Conservation (phyloP, 192 early-diverging fungal species). For the Backusella luteola region DNA sequence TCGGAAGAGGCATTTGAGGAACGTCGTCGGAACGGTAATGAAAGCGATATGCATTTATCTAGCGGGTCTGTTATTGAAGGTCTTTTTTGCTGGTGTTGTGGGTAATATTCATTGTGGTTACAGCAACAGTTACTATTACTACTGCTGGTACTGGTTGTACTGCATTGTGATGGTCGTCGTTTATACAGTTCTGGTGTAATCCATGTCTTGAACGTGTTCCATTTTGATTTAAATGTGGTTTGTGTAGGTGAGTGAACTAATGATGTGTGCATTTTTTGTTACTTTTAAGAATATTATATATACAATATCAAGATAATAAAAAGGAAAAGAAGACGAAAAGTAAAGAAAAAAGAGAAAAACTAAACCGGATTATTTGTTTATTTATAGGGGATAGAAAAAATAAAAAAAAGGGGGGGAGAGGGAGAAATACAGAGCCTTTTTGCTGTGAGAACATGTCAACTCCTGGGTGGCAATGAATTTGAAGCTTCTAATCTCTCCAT, state of each 20-base stretch:
- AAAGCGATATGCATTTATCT: background rate
- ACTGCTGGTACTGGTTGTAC: conserved; percentile 12
- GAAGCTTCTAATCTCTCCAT: background rate
- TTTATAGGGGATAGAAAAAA: background rate
- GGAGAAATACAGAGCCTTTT: background rate
- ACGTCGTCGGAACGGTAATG: conserved; percentile 10
- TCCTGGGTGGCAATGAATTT: background rate
- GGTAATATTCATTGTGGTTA: background rate
- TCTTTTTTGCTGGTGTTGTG: background rate
- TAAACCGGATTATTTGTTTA: background rate
- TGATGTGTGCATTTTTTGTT: background rate
- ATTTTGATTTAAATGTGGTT: conserved; percentile 13
- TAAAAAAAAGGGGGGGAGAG: background rate
- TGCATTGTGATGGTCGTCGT: conserved; percentile 16
- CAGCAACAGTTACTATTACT: background rate
- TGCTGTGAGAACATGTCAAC: conserved; percentile 1
- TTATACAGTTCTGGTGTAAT: conserved; percentile 14
- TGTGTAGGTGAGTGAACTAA: background rate
- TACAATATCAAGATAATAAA: background rate
- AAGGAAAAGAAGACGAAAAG: background rate
- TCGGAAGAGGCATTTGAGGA: conserved; percentile 6
- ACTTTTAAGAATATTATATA: background rate
- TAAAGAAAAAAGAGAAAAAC: conserved; percentile 3
- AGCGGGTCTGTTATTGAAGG: background rate
- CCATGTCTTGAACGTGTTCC: conserved; percentile 12